Conservation (phyloP, 2,329 filamentous ascomycete species). For the Sclerotinia glacialis region DNA sequence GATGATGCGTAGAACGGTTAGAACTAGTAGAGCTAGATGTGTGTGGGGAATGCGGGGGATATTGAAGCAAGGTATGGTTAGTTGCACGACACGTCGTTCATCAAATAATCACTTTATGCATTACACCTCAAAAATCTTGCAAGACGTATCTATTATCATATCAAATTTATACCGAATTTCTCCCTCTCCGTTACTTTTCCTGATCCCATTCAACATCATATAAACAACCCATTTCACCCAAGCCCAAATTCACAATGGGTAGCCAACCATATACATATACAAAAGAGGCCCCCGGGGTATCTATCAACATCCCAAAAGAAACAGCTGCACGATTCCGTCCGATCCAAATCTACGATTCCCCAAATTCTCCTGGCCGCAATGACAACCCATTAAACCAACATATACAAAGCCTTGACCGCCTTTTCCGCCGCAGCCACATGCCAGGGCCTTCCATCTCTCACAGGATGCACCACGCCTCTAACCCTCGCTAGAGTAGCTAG, state of each 20-base stretch:
- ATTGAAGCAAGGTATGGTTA: neutral
- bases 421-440: slow-evolving; percentile 72
- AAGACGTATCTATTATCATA: neutral
- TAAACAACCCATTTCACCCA: neutral
- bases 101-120: neutral
- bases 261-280: slow-evolving; percentile 12
- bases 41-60: neutral
- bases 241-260: neutral
- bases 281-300: slow-evolving; percentile 15
- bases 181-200: neutral
- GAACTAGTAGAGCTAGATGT: neutral
- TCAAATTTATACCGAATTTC: neutral
- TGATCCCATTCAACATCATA: neutral
- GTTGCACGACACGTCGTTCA: neutral
- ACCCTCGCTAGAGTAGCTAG: slow-evolving; percentile 67
- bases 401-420: slow-evolving; percentile 62
- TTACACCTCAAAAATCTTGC: too few species aligned
- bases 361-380: neutral
- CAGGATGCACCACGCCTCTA: slow-evolving; percentile 58
- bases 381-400: slow-evolving; percentile 51
- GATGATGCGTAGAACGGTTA: neutral
- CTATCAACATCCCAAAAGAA: slow-evolving; percentile 17
- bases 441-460: slow-evolving; percentile 68
- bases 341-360: neutral
- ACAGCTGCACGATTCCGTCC: neutral